These are phyloP conservation scores for Tetrahymena thermophila DNA, from an alignment of 73 alveolate species.

Conservation along the genomic window DNA sequence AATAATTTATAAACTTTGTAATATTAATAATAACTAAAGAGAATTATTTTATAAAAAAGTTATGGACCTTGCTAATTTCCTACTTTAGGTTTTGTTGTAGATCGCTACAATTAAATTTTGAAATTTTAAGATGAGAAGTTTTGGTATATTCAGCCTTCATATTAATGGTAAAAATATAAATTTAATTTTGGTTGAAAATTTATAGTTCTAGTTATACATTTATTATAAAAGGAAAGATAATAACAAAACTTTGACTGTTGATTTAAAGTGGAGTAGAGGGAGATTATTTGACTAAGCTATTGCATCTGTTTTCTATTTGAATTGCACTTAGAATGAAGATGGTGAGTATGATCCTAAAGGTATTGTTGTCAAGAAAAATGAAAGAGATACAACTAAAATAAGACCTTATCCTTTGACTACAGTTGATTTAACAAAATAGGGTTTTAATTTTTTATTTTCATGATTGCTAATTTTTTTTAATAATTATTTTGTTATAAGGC, in stretches of 20 bases:
- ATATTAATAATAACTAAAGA: too few relatives aligned
- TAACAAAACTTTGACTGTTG: slow-evolving; percentile 25
- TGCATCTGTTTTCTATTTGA: slow-evolving; percentile 40
- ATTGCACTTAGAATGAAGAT: slow-evolving; percentile 16
- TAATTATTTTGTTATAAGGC: slow-evolving; percentile 5
- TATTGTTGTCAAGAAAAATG: neutral
- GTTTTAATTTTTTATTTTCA: neutral
- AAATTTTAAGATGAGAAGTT: slow-evolving; percentile 92
- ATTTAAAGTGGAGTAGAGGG: slow-evolving; percentile 74
- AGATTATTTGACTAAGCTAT: slow-evolving; percentile 71
- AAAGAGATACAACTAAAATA: neutral
- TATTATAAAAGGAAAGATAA: slow-evolving; percentile 43
- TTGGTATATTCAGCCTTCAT: slow-evolving; percentile 74
- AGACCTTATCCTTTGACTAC: slow-evolving; percentile 94
- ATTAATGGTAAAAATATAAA: neutral
- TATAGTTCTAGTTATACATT: neutral
- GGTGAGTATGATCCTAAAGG: neutral
- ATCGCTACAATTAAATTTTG: slow-evolving; percentile 80
- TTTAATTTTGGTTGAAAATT: neutral
- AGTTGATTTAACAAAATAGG: slow-evolving; percentile 79
- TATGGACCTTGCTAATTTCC: slow-evolving; percentile 99
- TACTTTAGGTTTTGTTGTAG: slow-evolving; percentile 97
- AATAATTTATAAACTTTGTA: neutral
- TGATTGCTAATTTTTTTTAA: too few relatives aligned
- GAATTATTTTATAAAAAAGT: slow-evolving; percentile 42